phyloP scores from a whole-genome alignment of 176 grass and related monocot species.

The Oryza coarctata region DNA sequence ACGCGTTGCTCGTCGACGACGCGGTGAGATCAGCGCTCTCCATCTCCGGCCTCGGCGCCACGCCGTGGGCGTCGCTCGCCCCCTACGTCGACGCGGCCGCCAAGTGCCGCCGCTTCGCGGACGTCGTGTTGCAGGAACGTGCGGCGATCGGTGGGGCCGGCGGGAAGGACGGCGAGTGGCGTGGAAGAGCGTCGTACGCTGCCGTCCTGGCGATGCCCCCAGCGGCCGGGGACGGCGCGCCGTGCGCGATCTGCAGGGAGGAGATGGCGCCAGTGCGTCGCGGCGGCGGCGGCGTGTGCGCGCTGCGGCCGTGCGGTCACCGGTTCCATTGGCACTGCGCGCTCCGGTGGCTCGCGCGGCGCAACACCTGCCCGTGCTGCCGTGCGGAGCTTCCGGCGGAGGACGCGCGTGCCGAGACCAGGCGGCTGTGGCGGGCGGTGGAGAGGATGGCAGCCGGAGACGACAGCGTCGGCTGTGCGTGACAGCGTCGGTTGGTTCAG shows the following conservation, averaged over 20 bases:
- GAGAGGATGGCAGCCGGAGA: conserved; percentile 51
- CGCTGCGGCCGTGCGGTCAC: conserved; percentile 66
- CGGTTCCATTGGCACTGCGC: conserved; percentile 87
- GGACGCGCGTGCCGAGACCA: conserved; percentile 61
- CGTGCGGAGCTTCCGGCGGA: conserved; percentile 72
- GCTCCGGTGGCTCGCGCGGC: conserved; percentile 60
- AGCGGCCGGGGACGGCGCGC: conserved; percentile 36
- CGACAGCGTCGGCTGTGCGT: conserved; percentile 25
- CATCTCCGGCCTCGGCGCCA: conserved; percentile 62
- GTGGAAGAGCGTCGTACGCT: conserved; percentile 43
- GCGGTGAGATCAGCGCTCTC: conserved; percentile 46
- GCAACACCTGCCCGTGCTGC: conserved; percentile 94
- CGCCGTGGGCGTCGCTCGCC: conserved; percentile 55
- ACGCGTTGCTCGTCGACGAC: conserved; percentile 52
- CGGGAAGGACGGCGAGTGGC: background rate
- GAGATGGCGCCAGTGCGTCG: conserved; percentile 47
- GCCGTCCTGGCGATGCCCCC: conserved; percentile 49
- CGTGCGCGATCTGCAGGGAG: conserved; percentile 86
- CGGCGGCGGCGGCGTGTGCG: conserved; percentile 45
- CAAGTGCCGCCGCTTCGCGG: conserved; percentile 76
- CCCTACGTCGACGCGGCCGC: conserved; percentile 67
- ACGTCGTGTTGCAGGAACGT: conserved; percentile 37
- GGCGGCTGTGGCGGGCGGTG: conserved; percentile 66
- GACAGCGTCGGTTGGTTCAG: conserved; percentile 18
- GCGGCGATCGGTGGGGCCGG: background rate